These are phyloP conservation scores for Pleurotus tuber-regium DNA, from an alignment of 768 basidiomycete species.

Conservation along the genomic window DNA sequence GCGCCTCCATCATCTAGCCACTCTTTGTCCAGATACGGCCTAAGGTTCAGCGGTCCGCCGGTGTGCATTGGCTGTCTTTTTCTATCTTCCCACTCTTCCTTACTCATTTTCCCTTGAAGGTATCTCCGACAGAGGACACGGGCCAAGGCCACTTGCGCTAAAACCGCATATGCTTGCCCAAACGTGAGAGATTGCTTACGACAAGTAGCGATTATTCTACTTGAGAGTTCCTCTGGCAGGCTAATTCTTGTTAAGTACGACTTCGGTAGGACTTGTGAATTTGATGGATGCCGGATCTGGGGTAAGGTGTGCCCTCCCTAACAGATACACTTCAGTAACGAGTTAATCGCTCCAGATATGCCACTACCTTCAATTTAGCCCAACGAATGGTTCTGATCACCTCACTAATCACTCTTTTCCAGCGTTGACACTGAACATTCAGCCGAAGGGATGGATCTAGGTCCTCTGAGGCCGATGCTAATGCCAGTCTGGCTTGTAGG, in stretches of 20 bases:
- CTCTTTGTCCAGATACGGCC: slow-evolving; percentile 44
- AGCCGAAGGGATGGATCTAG: slow-evolving; percentile 31
- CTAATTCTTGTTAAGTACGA: background rate
- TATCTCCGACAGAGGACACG: slow-evolving; percentile 48
- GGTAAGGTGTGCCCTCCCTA: slow-evolving; percentile 62
- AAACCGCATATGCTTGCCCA: slow-evolving; percentile 45
- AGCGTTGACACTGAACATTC: slow-evolving; percentile 35
- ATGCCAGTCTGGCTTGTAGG: slow-evolving; percentile 36
- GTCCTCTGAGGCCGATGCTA: slow-evolving; percentile 36
- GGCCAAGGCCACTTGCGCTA: slow-evolving; percentile 51
- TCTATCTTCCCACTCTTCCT: slow-evolving; percentile 52
- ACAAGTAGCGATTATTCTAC: slow-evolving; percentile 26
- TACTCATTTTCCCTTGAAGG: slow-evolving; percentile 43
- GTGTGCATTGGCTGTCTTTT: slow-evolving; percentile 46
- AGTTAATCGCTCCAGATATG: background rate
- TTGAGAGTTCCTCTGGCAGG: background rate
- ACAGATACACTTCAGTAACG: background rate
- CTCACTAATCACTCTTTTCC: slow-evolving; percentile 42
- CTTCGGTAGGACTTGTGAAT: background rate
- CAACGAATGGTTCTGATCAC: slow-evolving; percentile 32
- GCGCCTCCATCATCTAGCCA: slow-evolving; percentile 48
- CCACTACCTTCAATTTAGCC: slow-evolving; percentile 33
- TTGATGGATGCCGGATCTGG: background rate
- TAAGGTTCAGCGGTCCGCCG: slow-evolving; percentile 48
- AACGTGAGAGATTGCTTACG: slow-evolving; percentile 44